Conservation (phyloP, 176 grass and related monocot genomes). For the Pharus latifolius region DNA sequence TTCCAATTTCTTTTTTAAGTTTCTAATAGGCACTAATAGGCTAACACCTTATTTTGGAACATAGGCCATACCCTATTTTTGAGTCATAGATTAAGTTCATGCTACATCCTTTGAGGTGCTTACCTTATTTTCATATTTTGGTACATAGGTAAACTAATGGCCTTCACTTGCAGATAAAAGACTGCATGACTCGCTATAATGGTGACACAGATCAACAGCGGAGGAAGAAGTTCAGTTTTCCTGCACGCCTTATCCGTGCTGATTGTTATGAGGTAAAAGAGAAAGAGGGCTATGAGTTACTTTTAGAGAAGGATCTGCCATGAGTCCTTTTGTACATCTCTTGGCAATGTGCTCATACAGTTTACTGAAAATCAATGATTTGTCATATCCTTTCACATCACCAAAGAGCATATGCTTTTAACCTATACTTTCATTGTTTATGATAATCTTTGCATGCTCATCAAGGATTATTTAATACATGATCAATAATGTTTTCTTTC, state of each 20-base stretch:
- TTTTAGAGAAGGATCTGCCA: not conserved
- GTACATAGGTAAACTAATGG: not conserved
- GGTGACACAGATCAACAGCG: constrained; percentile 74
- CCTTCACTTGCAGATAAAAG: constrained; percentile 56
- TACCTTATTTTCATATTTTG: not conserved
- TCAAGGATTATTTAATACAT: not conserved
- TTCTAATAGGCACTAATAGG: not conserved
- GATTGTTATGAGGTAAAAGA: constrained; percentile 84
- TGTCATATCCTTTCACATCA: not conserved
- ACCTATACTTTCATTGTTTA: not conserved
- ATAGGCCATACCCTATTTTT: not conserved
- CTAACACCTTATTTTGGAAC: not conserved
- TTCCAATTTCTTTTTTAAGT: not conserved
- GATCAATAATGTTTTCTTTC: not conserved
- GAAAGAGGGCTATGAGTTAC: not conserved
- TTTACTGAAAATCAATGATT: not conserved
- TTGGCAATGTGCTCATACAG: not conserved
- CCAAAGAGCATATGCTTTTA: not conserved
- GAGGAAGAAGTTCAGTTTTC: constrained; percentile 89
- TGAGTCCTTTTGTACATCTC: not conserved
- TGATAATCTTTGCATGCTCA: not conserved
- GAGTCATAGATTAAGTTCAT: not conserved
- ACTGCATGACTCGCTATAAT: constrained; percentile 90
- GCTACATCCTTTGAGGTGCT: not conserved
- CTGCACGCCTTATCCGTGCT: constrained; percentile 86